A percentile compares a stretch with the other conserved stretches of the same genome.
Evolutionary conservation across 768 basidiomycete species (phyloP).

Genomic region (Xanthoconium purpureum): DNA sequence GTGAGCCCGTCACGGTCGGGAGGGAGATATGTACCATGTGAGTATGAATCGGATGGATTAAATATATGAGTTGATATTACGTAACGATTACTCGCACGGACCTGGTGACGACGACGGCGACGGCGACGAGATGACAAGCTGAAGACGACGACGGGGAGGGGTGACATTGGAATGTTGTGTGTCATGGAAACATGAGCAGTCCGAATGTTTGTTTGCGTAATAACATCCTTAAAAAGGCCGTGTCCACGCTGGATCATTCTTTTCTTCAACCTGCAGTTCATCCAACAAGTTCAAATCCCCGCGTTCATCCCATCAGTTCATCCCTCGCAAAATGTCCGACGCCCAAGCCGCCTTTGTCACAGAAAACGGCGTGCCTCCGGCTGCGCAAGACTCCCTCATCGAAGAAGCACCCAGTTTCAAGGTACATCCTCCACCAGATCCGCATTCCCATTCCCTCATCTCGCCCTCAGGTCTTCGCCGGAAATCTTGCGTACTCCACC

Average conservation of each 20-base stretch:
- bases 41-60: not conserved
- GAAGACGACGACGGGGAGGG: not conserved
- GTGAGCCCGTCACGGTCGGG: constrained; percentile 17
- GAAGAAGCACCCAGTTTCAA: constrained; percentile 81
- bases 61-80: constrained; percentile 11
- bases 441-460: constrained; percentile 13
- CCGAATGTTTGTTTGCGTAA: constrained; percentile 29
- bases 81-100: constrained; percentile 25
- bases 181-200: constrained; percentile 43
- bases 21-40: not conserved
- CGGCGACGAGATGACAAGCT: not conserved
- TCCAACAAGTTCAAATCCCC: constrained; percentile 53
- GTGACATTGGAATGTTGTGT: not conserved
- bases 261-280: constrained; percentile 83
- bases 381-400: constrained; percentile 60
- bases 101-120: not conserved
- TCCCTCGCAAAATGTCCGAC: constrained; percentile 75
- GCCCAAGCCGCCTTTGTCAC: constrained; percentile 83
- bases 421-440: constrained; percentile 39
- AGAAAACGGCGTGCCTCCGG: constrained; percentile 81
- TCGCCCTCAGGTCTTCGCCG: constrained; percentile 75
- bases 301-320: constrained; percentile 40
- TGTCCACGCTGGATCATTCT: constrained; percentile 28
- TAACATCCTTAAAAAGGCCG: constrained; percentile 34
- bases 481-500: constrained; percentile 92